These are phyloP conservation scores for Spergularia azorica DNA, from an alignment of 179 eudicot species.

Conservation along the genomic window DNA sequence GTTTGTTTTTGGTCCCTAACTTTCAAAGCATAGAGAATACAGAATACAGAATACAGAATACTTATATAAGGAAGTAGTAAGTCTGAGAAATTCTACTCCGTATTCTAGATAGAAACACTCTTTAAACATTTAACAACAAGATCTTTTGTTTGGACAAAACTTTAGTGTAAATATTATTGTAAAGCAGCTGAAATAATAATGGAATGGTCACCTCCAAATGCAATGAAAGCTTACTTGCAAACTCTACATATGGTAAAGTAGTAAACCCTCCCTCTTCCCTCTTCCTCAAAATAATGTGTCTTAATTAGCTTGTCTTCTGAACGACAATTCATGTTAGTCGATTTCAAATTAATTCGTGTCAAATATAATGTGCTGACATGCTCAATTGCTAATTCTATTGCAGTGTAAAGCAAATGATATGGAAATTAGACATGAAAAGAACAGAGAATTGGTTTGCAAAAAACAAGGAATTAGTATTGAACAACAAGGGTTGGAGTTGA, in stretches of 20 bases:
- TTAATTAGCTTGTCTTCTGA: neutral
- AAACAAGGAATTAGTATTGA: conserved; percentile 17
- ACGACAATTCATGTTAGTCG: too few relatives aligned
- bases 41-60: neutral
- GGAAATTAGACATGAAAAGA: neutral
- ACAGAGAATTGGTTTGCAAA: neutral
- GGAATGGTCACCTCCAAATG: conserved; percentile 39
- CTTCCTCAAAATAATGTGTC: neutral
- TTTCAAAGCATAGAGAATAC: neutral
- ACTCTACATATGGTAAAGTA: conserved; percentile 39
- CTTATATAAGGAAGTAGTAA: neutral
- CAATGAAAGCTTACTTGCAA: conserved; percentile 40
- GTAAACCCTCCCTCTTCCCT: neutral
- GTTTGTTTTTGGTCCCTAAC: neutral
- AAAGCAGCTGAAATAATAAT: neutral
- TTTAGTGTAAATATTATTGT: neutral
- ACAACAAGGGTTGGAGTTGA: conserved; percentile 28
- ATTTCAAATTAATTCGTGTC: too few relatives aligned
- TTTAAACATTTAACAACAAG: neutral
- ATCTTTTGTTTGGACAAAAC: neutral
- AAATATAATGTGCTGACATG: neutral
- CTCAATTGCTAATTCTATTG: neutral
- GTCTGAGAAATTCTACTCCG: neutral
- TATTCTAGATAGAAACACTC: too few relatives aligned
- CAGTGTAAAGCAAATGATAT: conserved; percentile 27